A percentile compares a stretch with the other conserved stretches of the same genome.
phyloP scores from a whole-genome alignment of 2,329 filamentous ascomycete genomes.

The Penicillium sp. region DNA sequence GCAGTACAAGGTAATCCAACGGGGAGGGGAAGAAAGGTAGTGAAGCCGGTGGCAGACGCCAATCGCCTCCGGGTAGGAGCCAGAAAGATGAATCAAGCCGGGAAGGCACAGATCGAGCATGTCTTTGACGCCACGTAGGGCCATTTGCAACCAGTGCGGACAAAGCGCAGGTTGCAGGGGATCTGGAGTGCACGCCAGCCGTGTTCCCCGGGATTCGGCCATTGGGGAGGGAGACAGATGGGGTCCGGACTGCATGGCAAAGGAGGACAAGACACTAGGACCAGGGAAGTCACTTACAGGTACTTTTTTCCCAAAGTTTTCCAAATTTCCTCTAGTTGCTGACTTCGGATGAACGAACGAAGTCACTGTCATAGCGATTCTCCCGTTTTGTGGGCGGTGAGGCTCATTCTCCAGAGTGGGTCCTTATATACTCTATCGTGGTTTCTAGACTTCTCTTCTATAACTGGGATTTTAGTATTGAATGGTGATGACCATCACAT shows the following conservation, averaged over 20 bases:
- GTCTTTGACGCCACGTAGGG: conserved; percentile 30
- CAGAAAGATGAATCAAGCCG: conserved; percentile 26
- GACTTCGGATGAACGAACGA: conserved; percentile 23
- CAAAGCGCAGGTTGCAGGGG: conserved; percentile 26
- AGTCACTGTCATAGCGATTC: conserved; percentile 14
- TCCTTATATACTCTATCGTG: not conserved
- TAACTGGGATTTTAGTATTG: too few relatives aligned
- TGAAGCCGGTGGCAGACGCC: conserved; percentile 2
- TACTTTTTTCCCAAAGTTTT: conserved; percentile 17
- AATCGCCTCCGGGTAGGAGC: conserved; percentile 14
- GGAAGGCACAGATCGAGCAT: conserved; percentile 32
- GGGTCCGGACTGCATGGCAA: not conserved
- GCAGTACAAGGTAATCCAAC: conserved; percentile 13
- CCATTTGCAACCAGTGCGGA: conserved; percentile 23
- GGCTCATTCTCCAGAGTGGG: not conserved
- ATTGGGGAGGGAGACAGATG: not conserved
- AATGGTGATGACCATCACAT: too few relatives aligned
- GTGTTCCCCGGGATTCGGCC: conserved; percentile 11
- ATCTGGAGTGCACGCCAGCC: conserved; percentile 18
- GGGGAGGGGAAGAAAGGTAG: conserved; percentile 2
- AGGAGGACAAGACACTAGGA: conserved; percentile 3
- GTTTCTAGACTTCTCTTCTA: not conserved
- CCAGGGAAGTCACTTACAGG: conserved; percentile 16
- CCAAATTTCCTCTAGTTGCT: conserved; percentile 15
- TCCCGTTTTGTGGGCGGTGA: conserved; percentile 26